Evolutionary conservation across 805 yeast genomes (phyloP).

Genomic region (Candida golubevii): DNA sequence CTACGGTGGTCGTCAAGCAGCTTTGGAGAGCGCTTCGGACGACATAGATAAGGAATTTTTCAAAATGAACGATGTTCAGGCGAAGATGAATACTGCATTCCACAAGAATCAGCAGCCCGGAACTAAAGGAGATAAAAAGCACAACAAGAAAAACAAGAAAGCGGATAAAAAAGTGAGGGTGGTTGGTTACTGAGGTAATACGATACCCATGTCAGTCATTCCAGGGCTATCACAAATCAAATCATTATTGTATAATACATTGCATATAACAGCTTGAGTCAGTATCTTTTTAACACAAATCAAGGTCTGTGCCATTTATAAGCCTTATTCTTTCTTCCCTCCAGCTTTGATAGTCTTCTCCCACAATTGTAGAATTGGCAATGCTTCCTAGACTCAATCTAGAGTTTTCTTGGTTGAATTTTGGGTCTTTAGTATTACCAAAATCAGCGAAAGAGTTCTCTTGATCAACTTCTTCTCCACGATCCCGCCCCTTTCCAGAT

Average conservation of each 20-base stretch:
- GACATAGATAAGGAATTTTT: slow-evolving; percentile 87
- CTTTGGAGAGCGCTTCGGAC: slow-evolving; percentile 69
- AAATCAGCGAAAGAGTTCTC: slow-evolving; percentile 11
- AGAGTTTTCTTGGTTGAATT: neutral
- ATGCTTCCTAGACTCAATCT: slow-evolving; percentile 21
- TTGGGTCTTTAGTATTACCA: neutral
- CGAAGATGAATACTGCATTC: slow-evolving; percentile 67
- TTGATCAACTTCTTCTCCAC: slow-evolving; percentile 9
- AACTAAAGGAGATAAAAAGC: slow-evolving; percentile 45
- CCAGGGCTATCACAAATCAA: no score
- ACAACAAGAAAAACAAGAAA: slow-evolving; percentile 75
- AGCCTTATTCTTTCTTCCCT: slow-evolving; percentile 31
- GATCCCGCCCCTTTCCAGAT: neutral
- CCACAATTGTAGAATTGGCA: slow-evolving; percentile 36
- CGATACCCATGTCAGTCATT: no score
- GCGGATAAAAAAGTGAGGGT: slow-evolving; percentile 40
- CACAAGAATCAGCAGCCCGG: slow-evolving; percentile 43
- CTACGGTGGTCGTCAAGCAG: slow-evolving; percentile 82
- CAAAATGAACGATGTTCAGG: slow-evolving; percentile 58
- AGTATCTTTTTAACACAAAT: neutral
- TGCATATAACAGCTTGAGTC: neutral
- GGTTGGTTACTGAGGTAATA: slow-evolving; percentile 13
- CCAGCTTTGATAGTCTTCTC: slow-evolving; percentile 41
- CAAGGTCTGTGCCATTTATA: slow-evolving; percentile 8
- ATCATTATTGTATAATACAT: neutral